phyloP scores from a whole-genome alignment of 2,329 filamentous ascomycete genomes.

The Rachicladosporium sp. region DNA sequence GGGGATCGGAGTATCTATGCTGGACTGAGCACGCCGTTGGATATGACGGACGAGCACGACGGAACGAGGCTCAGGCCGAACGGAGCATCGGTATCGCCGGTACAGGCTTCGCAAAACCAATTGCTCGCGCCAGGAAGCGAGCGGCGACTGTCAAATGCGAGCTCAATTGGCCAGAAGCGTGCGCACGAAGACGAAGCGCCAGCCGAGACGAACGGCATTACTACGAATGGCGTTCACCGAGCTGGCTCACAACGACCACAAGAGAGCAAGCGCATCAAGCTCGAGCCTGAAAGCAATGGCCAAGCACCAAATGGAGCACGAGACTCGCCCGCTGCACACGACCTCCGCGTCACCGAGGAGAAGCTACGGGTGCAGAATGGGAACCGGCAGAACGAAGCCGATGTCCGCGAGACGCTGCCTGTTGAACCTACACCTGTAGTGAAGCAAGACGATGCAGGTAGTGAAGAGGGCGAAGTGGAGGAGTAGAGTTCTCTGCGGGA shows the following conservation, averaged over 20 bases:
- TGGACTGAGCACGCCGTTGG: conserved; percentile 27
- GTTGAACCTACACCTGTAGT: conserved; percentile 5
- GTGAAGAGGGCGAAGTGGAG: conserved; percentile 37
- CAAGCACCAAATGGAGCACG: conserved; percentile 5
- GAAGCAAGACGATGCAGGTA: conserved; percentile 21
- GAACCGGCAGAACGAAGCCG: conserved; percentile 14
- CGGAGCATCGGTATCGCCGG: conserved; percentile 10
- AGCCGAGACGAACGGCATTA: conserved; percentile 6
- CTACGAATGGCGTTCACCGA: conserved; percentile 6
- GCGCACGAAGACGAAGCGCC: conserved; percentile 13
- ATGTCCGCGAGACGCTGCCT: conserved; percentile 3
- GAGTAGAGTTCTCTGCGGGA: conserved; percentile 21
- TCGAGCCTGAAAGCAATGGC: conserved; percentile 4
- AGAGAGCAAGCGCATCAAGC: conserved; percentile 4
- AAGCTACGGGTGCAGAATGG: conserved; percentile 16
- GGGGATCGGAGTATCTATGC: conserved; percentile 32
- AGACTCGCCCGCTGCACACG: conserved; percentile 8
- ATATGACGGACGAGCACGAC: conserved; percentile 21
- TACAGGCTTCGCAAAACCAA: conserved; percentile 8
- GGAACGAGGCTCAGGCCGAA: conserved; percentile 18
- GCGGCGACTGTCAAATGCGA: conserved; percentile 18
- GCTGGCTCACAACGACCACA: background rate
- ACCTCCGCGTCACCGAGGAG: conserved; percentile 17
- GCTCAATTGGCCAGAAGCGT: conserved; percentile 19
- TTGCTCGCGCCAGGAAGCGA: conserved; percentile 16